A percentile compares a stretch with the other conserved stretches of the same genome.
Conservation (phyloP, 257 asterid genomes). For the Solanum paucissectum region DNA sequence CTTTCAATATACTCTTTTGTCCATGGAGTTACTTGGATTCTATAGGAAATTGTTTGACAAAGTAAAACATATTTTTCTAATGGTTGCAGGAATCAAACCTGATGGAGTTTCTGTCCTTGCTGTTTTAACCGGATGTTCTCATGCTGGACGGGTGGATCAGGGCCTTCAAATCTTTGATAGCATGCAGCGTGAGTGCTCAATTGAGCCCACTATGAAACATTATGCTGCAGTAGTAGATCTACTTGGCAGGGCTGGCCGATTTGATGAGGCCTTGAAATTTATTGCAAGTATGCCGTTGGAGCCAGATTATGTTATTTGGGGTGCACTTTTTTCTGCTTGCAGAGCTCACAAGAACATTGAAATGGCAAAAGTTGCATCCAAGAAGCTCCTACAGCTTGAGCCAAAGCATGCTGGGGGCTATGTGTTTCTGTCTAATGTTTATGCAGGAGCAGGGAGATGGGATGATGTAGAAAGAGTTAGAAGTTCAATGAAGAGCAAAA, state of each 20-base stretch:
- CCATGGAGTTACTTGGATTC: background rate
- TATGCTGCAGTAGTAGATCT: constrained; percentile 28
- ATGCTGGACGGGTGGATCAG: constrained; percentile 27
- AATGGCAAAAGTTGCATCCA: constrained; percentile 21
- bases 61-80: background rate
- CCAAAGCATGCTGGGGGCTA: constrained; percentile 33
- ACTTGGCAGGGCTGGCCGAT: constrained; percentile 30
- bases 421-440: constrained; percentile 28
- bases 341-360: constrained; percentile 31
- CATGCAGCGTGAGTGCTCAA: constrained; percentile 19
- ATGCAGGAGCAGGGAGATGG: constrained; percentile 28
- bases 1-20: background rate
- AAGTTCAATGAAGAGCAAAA: constrained; percentile 22
- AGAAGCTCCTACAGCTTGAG: constrained; percentile 25
- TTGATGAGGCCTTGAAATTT: constrained; percentile 24
- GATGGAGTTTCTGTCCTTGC: constrained; percentile 29
- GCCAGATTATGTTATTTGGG: constrained; percentile 35
- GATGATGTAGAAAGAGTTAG: constrained; percentile 33
- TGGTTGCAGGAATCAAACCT: constrained; percentile 22
- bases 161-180: constrained; percentile 23
- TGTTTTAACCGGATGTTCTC: constrained; percentile 27
- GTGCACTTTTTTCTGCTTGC: constrained; percentile 35
- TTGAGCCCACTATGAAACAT: constrained; percentile 28
- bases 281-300: constrained; percentile 18
- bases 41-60: background rate